phyloP scores from a whole-genome alignment of 2,329 filamentous ascomycete genomes.

The Colletotrichum tabaci region DNA sequence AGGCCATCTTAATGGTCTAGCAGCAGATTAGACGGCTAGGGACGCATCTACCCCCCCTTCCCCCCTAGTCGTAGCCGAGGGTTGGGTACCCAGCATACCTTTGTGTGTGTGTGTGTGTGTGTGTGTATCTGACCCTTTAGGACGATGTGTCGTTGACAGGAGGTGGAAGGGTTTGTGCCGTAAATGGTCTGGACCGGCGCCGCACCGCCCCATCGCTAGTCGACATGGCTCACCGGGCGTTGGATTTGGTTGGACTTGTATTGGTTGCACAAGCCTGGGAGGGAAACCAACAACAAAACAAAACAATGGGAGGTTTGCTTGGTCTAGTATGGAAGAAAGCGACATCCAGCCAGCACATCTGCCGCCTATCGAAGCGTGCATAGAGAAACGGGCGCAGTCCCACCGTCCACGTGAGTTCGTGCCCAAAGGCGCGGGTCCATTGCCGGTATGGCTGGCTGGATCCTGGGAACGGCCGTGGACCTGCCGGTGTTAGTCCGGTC shows the following conservation, averaged over 20 bases:
- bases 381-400: background rate
- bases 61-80: conserved; percentile 20
- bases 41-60: background rate
- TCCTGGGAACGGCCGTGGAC: conserved; percentile 5
- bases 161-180: conserved; percentile 26
- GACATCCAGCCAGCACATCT: conserved; percentile 1
- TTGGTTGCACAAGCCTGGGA: background rate
- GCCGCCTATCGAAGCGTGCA: background rate
- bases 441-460: conserved; percentile 1
- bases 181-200: conserved; percentile 25
- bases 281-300: background rate
- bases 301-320: background rate
- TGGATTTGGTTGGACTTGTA: no score
- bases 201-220: background rate
- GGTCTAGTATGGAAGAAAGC: background rate
- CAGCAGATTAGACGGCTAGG: conserved; percentile 4
- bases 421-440: conserved; percentile 10
- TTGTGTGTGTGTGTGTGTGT: background rate
- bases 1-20: conserved; percentile 28
- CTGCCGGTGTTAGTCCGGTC: conserved; percentile 6
- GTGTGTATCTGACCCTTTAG: background rate
- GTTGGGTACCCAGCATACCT: background rate
- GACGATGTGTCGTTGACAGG: conserved; percentile 25
- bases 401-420: background rate
- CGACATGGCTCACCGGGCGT: background rate